These are phyloP conservation scores for Colletotrichum scovillei DNA, from an alignment of 2,329 filamentous ascomycete genomes.

Conservation along the genomic window DNA sequence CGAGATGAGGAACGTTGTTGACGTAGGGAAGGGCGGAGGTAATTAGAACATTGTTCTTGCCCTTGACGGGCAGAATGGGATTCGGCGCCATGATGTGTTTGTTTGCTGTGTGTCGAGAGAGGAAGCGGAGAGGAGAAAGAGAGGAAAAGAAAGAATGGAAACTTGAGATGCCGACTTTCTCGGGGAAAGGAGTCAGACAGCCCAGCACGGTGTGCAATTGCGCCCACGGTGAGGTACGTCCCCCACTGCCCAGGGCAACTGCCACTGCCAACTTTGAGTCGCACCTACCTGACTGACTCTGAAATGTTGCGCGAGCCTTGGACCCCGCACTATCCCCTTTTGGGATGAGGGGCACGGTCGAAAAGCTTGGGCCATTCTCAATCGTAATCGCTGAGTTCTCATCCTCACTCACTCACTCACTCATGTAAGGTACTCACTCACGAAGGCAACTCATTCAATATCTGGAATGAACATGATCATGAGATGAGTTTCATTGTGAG, in stretches of 20 bases:
- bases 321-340: constrained; percentile 38
- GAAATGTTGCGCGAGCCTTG: constrained; percentile 17
- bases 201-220: not conserved
- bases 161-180: not conserved
- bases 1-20: constrained; percentile 83
- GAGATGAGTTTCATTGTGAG: not conserved
- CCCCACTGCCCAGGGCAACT: not conserved
- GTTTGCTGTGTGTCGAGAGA: not conserved
- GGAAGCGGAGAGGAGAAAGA: not conserved
- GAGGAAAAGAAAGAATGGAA: not conserved
- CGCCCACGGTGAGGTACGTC: not conserved
- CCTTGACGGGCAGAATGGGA: constrained; percentile 72
- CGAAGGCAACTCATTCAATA: not conserved
- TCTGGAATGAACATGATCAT: not conserved
- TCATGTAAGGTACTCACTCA: not conserved
- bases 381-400: not conserved
- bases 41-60: constrained; percentile 88
- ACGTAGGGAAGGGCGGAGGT: constrained; percentile 89
- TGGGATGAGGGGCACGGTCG: constrained; percentile 33
- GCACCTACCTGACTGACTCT: not conserved
- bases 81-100: constrained; percentile 35
- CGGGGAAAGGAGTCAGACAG: constrained; percentile 5
- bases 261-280: not conserved
- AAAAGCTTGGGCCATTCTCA: not conserved
- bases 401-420: not conserved